phyloP scores from a whole-genome alignment of 257 asterid genomes.

The Voacanga thouarsii region DNA sequence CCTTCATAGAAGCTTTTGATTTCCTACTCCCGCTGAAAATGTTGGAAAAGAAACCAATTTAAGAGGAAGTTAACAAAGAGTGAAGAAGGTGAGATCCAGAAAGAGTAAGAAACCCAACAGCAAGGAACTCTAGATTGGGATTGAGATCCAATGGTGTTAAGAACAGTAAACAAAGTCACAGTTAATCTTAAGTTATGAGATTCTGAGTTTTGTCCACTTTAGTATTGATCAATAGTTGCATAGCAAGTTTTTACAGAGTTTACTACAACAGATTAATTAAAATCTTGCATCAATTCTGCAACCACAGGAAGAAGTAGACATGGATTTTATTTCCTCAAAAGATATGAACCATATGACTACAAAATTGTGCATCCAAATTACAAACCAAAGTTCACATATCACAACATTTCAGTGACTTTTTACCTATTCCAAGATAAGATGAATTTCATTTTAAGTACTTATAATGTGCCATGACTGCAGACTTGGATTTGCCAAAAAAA shows the following conservation, averaged over 20 bases:
- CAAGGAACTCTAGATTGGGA: background rate
- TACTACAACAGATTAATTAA: background rate
- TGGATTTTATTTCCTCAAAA: background rate
- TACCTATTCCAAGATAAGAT: background rate
- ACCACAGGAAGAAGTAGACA: slow-evolving; percentile 9
- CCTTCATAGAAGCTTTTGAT: slow-evolving; percentile 85
- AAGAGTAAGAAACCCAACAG: background rate
- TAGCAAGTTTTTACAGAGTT: background rate
- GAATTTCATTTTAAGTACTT: background rate
- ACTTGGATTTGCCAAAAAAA: background rate
- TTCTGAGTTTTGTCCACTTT: background rate
- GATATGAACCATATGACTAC: background rate
- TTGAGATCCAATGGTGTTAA: background rate
- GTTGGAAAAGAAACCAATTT: background rate
- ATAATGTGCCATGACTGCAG: background rate
- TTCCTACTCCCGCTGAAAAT: slow-evolving; percentile 78
- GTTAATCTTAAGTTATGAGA: background rate
- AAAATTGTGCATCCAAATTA: background rate
- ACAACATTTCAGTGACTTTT: background rate
- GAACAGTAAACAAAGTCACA: background rate
- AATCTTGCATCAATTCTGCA: slow-evolving; percentile 77
- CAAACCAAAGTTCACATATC: background rate
- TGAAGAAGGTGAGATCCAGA: background rate
- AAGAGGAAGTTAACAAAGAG: background rate
- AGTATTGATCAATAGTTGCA: background rate